phyloP scores from a whole-genome alignment of 2,329 filamentous ascomycete species.

The Fusarium multiceps region DNA sequence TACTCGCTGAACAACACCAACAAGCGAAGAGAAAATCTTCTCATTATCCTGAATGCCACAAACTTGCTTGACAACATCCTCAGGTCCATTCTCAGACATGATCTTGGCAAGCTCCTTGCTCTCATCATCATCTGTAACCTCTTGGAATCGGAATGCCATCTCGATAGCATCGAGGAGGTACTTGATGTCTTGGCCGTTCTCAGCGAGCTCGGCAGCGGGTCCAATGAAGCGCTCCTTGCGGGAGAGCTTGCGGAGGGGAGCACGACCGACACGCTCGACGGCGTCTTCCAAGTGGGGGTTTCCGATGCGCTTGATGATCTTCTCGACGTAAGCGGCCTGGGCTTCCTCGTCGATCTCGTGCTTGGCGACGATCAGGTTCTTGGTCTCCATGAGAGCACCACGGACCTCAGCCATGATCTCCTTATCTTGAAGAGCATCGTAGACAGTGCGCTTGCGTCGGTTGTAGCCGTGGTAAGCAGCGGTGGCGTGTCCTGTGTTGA shows the following conservation, averaged over 20 bases:
- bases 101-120: conserved; percentile 86
- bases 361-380: conserved; percentile 85
- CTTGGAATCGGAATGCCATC: conserved; percentile 95
- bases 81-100: conserved; percentile 77
- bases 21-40: conserved; percentile 80
- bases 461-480: conserved; percentile 96
- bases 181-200: conserved; percentile 77
- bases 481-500: conserved; percentile 97
- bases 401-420: conserved; percentile 84
- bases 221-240: conserved; percentile 97
- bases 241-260: conserved; percentile 90
- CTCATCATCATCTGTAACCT: conserved; percentile 92
- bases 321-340: conserved; percentile 88
- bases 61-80: conserved; percentile 81
- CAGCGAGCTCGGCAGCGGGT: conserved; percentile 88
- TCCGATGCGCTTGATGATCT: conserved; percentile 91
- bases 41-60: conserved; percentile 83
- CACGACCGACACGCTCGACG: conserved; percentile 94
- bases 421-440: conserved; percentile 85
- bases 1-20: conserved; percentile 84
- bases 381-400: conserved; percentile 85
- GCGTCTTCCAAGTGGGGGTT: conserved; percentile 94
- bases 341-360: conserved; percentile 80
- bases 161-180: conserved; percentile 85
- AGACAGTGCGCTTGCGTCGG: conserved; percentile 85